These are phyloP conservation scores for Punctularia strigosozonata DNA, from an alignment of 768 basidiomycete species.

Conservation along the genomic window DNA sequence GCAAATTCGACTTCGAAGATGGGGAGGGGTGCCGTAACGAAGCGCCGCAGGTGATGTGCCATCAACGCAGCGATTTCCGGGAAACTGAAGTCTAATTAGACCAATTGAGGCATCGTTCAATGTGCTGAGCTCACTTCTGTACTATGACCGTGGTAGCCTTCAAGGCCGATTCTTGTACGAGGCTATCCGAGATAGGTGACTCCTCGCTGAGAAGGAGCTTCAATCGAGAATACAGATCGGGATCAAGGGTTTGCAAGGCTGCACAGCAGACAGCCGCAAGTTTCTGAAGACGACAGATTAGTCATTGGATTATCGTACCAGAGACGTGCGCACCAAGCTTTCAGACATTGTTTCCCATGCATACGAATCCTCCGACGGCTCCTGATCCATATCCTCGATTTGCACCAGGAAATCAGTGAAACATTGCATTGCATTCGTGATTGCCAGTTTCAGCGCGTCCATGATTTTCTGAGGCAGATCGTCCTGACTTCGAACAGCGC, in stretches of 20 bases:
- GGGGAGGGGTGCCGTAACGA: constrained; percentile 78
- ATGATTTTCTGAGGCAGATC: constrained; percentile 14
- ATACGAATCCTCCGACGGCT: constrained; percentile 77
- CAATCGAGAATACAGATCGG: constrained; percentile 56
- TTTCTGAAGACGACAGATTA: constrained; percentile 71
- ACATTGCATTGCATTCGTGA: constrained; percentile 57
- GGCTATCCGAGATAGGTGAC: constrained; percentile 69
- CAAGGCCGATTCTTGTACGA: constrained; percentile 83
- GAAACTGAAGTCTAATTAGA: constrained; percentile 39
- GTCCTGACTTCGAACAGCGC: constrained; percentile 32
- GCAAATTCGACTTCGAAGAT: constrained; percentile 83
- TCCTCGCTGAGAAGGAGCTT: constrained; percentile 69
- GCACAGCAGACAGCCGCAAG: constrained; percentile 73
- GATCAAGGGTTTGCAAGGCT: constrained; percentile 55
- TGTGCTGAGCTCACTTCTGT: constrained; percentile 43
- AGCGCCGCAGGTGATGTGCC: constrained; percentile 71
- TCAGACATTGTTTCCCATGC: constrained; percentile 91
- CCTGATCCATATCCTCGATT: constrained; percentile 72
- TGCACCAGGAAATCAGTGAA: constrained; percentile 69
- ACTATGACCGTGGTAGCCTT: constrained; percentile 79
- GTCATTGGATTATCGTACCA: no score
- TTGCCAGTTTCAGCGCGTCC: constrained; percentile 29
- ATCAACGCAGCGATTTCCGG: constrained; percentile 65
- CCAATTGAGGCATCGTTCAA: background rate
- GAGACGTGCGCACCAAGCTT: constrained; percentile 53